Evolutionary conservation across 345 rosid species (phyloP), one percentile per base, ranked within the genome.

Genomic region (Acer yangbiense): DNA sequence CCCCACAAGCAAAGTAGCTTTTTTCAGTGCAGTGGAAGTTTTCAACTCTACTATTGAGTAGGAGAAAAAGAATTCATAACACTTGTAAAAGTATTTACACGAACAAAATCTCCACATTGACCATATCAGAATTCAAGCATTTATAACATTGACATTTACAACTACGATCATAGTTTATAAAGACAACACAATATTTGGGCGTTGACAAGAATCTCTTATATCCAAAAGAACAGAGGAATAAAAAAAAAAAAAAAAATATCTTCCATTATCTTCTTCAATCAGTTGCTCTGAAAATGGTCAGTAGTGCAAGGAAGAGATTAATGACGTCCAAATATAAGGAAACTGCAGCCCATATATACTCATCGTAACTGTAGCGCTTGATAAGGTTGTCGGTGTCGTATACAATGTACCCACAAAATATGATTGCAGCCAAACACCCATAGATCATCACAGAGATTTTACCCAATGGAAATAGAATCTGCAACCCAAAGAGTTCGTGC

Each of bases 261-360:
- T 14, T 6, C 68, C 54, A 25, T 58, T 21, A 6, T 46, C 32
- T 66, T 39, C 55, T 50, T 81, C 52, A 88, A 60, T 88, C 91
- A 9, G 90, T 88, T 2, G 98, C 98, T 82, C 98, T 89, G 85
- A 92, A 90, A 70, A 94, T 13, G 21, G 93, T 90, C 1, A 92
- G 80, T 75, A 94, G 76, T 6, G 97, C 76, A 52, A 94, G 88
- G 85, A 94, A 94, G 78, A 94, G 93, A 77, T 92, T 94, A 43
- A 92, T 81, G 78, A 92, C 85, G 68, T 94, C 98, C 21, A 94
- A 82, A 77, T 94, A 94, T 71, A 94, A 81, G 16, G 90, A 61
- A n/a, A 94, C 90, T 0, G 98, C 87, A 32, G 98, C 98, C 98
- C 98, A 94, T 29, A 94, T 92, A 57, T 94, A 92, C 13, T 94